Base-by-base conservation (phyloP, 139 green algal species). In the Yamagishiella unicocca region DNA sequence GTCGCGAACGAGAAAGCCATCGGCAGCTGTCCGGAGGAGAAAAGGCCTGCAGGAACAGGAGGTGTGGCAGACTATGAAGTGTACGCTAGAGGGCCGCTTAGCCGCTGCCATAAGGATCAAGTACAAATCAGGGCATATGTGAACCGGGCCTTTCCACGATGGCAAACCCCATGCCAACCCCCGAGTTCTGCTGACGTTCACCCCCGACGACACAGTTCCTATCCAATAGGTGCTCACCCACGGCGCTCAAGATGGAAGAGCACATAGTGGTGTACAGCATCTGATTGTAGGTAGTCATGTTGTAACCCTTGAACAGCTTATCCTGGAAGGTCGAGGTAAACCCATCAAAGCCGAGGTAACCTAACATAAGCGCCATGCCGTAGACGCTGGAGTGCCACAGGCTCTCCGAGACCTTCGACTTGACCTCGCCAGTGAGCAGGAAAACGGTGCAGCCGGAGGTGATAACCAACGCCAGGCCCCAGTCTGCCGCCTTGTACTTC, bases 291-390 rank as follows among this genome's bases (percentile, higher is more conserved):
- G 95, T 98, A 35, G 95, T 97, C 97, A 99, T 99, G 35, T 96
- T 82, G 89, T 97, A 98, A 43, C 97, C 97, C 83, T 93, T 97
- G 91, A 99, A 99, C 54, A 99, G 94, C 74, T 90, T 91, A 29
- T 92, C 97, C 93, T 99, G 97, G 88, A 98, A 99, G 21, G 97
- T 99, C 54, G 96, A 98, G 3, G 98, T 99, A 94, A 99, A 99
- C 62, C 97, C 97, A 83, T 99, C 97, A 83, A 98, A 98, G 27
- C 87, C 92, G 4, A 99, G 95, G 93, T 99, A 99, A 9, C 94
- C 95, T 22, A 96, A 40, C 97, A 99, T 99, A 27, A 99, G 94
- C 76, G 92, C 25, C 37, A 96, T 27, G 42, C 97, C 97, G 37
- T 87, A 96, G 29, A 95, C 62, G 78, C 87, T 93, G 86, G 67